Evolutionary conservation across 1,284 basidiomycete species (phyloP), one percentile per base, ranked within the genome.

Genomic region (Agaricales sp.): DNA sequence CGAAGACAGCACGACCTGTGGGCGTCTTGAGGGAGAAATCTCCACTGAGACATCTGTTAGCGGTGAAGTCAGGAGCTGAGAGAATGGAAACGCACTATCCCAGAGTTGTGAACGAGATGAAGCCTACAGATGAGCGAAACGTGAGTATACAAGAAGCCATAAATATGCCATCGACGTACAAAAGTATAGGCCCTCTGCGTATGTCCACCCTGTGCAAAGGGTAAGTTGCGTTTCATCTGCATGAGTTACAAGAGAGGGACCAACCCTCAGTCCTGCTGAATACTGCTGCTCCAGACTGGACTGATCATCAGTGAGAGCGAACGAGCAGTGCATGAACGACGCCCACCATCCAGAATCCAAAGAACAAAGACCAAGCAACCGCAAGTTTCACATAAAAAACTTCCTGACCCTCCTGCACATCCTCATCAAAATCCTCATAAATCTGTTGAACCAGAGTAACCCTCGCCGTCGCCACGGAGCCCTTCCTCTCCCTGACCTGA

Each of bases 1-100:
- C 77, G 61, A 92, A 92, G 45, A 92, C 73, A 3, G 82, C 78
- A 20, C 86, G 74, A 2, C 88, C 88, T 3, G 81, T 75, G 12
- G 80, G 74, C 0, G 82, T 80, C 38, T 63, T 60, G 0, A 84
- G 85, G 0, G 73, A 59, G 25, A 73, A 68, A 55, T 90, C 86
- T 4, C 87, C 70, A 69, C 26, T 12, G 46, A 47, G 16, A 20
- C 8, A 12, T 37, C 30, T 37, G 24, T 11, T 47, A 13, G 1
- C 25, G 4, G 41, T 19, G 20, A 25, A 6, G n/a, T 11, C 41
- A n/a, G 24, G 37, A 16, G 18, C 47, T 16, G 2, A 20, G 8
- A 30, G 16, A 45, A 22, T 30, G 23, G 24, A 51, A 57, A 12
- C 30, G 21, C 55, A 67, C 70, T 84, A 88, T 2, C 87, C 84